phyloP scores from a whole-genome alignment of 176 grass and related monocot species.

The Tillandsia fasciculata region DNA sequence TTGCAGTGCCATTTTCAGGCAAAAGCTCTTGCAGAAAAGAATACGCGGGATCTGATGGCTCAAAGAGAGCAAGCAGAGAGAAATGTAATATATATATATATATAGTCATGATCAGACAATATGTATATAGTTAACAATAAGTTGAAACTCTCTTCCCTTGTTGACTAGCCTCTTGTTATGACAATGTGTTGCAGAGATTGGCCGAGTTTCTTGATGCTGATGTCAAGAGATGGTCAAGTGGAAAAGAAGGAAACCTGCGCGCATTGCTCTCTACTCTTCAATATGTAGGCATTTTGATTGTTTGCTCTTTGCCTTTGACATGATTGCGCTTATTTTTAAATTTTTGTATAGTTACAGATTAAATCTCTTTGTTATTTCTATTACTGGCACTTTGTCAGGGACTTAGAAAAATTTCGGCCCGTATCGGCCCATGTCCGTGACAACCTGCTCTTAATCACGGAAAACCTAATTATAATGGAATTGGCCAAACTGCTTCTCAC shows the following conservation, averaged over 20 bases:
- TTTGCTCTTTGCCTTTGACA: constrained; percentile 6
- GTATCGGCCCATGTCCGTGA: too few species aligned
- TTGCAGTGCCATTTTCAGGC: constrained; percentile 43
- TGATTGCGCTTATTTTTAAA: neutral
- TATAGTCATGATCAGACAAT: constrained; percentile 7
- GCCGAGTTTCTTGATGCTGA: constrained; percentile 89
- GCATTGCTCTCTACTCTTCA: constrained; percentile 91
- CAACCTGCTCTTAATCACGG: too few species aligned
- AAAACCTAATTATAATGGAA: too few species aligned
- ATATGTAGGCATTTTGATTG: constrained; percentile 61
- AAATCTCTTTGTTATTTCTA: too few species aligned
- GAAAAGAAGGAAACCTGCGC: constrained; percentile 98
- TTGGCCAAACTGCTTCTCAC: neutral
- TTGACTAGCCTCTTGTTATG: neutral
- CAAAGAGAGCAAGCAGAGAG: constrained; percentile 90
- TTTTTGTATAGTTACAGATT: too few species aligned
- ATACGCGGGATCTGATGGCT: constrained; percentile 69
- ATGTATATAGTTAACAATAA: neutral
- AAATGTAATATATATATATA: constrained; percentile 57
- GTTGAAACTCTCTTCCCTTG: constrained; percentile 13
- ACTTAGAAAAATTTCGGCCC: too few species aligned
- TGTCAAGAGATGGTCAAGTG: constrained; percentile 97
- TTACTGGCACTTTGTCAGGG: too few species aligned
- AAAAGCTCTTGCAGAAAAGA: constrained; percentile 96
- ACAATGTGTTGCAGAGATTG: constrained; percentile 58